phyloP scores from a whole-genome alignment of 2,329 filamentous ascomycete species.

The Fusarium nanum region DNA sequence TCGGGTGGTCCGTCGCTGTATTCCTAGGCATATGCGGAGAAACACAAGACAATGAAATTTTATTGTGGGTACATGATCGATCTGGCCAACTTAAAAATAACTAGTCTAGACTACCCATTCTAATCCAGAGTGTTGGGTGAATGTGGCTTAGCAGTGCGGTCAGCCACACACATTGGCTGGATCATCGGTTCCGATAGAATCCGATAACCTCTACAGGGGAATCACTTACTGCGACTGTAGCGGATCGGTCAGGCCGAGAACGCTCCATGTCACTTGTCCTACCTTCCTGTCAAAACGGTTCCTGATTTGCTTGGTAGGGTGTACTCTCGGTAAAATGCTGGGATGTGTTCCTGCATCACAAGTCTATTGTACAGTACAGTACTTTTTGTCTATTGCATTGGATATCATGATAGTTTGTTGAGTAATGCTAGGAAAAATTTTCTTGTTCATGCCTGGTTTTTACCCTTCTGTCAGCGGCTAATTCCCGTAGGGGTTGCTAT shows the following conservation, averaged over 20 bases:
- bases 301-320: slow-evolving; percentile 9
- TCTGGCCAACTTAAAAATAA: slow-evolving; percentile 28
- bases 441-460: not conserved
- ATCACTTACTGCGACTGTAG: slow-evolving; percentile 9
- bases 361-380: not conserved
- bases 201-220: slow-evolving; percentile 19
- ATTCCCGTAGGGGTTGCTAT: slow-evolving; percentile 11
- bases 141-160: slow-evolving; percentile 34
- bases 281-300: slow-evolving; percentile 31
- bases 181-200: slow-evolving; percentile 20
- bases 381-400: not conserved
- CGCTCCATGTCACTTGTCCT: slow-evolving; percentile 28
- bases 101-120: too few relatives aligned
- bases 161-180: slow-evolving; percentile 33
- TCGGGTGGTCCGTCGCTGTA: slow-evolving; percentile 22
- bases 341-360: slow-evolving; percentile 33
- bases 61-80: slow-evolving; percentile 34
- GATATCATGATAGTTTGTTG: not conserved
- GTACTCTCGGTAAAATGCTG: slow-evolving; percentile 9
- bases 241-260: slow-evolving; percentile 43
- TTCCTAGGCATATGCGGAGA: slow-evolving; percentile 12
- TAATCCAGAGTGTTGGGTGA: not conserved
- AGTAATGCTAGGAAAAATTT: not conserved
- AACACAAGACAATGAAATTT: slow-evolving; percentile 24
- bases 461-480: slow-evolving; percentile 19